Base-by-base conservation (phyloP, 306 rosid genomes). In the Myrica gale region DNA sequence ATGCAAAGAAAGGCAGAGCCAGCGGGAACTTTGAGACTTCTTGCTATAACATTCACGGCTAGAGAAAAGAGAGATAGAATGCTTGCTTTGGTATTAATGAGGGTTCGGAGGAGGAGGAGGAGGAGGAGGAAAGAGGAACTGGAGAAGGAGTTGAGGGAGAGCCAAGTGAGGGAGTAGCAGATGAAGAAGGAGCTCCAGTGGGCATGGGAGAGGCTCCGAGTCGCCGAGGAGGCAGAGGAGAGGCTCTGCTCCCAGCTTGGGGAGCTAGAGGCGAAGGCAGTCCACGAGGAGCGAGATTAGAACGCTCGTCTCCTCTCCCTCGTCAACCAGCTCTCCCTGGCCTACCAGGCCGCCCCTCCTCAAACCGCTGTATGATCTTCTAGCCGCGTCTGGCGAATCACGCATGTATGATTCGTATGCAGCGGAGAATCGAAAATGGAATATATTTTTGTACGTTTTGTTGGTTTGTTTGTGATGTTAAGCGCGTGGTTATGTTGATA, bases 161-260 rank as follows among this genome's bases (percentile, higher is more conserved):
- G 93, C 82, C 90, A 68, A 4, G 91, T 85, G 74, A 84, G 97
- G 39, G 98, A 95, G 83, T 90, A 88, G 74, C n/a, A 78, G 54
- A 89, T 89, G 98, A 88, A 48, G 63, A 56, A 68, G 1, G 81
- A 95, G 79, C 80, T 95, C 1, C 77, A 79, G 39, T 85, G 79
- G 72, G 76, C 85, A 17, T 79, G 84, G 56, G 85, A 90, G 74
- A 87, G 96, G 84, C 88, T 95, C 26, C 84, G 88, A 44, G 85
- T 95, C 46, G 92, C 96, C 8, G 98, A 95, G 77, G 98, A 92
- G 4, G 98, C 90, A 0, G 98, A 95, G 79, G 98, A 95, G 93
- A 85, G 92, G 51, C 96, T 95, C 52, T 95, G 97, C 73, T 89
- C 88, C 0, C 98, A 95, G 89, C 90, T 95, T 37, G 97, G 97